Evolutionary conservation across 139 green algal genomes (phyloP), one percentile per base, ranked within the genome.

Genomic region (Chlorella ohadii): DNA sequence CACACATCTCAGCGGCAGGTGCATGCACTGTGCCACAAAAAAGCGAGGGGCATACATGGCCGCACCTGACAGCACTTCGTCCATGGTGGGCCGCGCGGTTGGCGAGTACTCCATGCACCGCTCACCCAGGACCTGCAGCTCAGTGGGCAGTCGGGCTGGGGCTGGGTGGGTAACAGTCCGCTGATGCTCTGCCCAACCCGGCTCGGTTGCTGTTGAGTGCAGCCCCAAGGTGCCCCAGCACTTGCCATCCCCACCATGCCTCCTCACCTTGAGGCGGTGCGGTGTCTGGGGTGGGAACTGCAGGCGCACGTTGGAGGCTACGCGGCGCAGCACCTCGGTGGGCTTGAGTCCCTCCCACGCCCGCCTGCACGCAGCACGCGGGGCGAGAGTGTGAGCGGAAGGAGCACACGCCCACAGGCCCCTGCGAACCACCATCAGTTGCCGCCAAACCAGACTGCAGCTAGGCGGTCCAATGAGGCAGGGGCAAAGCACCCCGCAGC

Each of bases 291-390:
- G 28, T 27, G 88, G 88, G 56, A 91, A 92, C 55, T 88, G 74
- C 31, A 93, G 81, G 27, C 38, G 72, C 36, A 87, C 82, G 34
- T 91, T 83, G 55, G 31, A 59, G 56, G 86, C 86, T 34, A 91
- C 87, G 38, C 72, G 86, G 25, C 88, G 41, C 31, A 91, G 74
- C 33, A 91, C 87, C 65, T 91, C 61, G 13, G 71, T 56, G 34
- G 81, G 91, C 61, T 91, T 88, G 12, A 91, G 44, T n/a, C 88
- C 88, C 1, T 87, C 82, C 88, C 88, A 91, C 3, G 88, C 82
- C 17, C 88, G 81, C 81, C 79, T 82, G 76, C 72, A 80, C 47
- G n/a, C 22, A 13, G 36, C 2, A 56, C 2, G 72, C 9, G 47
- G 47, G 23, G 16, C 4, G 44, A 47, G 5, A 64, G 44, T 51